phyloP scores from a whole-genome alignment of 169 alveolate species.

The Cryptosporidium ubiquitum region DNA sequence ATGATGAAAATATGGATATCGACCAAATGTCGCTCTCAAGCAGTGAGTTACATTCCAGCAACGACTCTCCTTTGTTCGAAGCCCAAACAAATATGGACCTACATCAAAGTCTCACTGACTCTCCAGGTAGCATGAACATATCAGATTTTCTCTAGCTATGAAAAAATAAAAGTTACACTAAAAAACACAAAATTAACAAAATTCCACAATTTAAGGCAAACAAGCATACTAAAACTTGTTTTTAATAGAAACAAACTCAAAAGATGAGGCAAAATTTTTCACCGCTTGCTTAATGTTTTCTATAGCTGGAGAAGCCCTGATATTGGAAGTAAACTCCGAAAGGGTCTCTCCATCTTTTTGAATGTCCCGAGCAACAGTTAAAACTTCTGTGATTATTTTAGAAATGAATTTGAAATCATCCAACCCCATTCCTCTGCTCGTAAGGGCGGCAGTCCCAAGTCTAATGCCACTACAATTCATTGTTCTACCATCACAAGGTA shows the following conservation, averaged over 20 bases:
- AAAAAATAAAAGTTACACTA: background rate
- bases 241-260: conserved; percentile 8
- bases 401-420: conserved; percentile 81
- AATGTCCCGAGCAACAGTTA: conserved; percentile 71
- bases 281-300: conserved; percentile 12
- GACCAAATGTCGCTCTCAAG: conserved; percentile 39
- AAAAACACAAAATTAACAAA: background rate
- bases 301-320: conserved; percentile 2
- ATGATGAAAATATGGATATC: conserved; percentile 52
- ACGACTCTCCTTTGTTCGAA: conserved; percentile 33
- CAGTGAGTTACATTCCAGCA: conserved; percentile 50
- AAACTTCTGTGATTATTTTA: conserved; percentile 76
- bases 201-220: background rate
- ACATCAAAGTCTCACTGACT: conserved; percentile 5
- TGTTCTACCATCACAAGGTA: conserved; percentile 87
- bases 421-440: conserved; percentile 83
- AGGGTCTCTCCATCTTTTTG: conserved; percentile 73
- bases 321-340: conserved; percentile 7
- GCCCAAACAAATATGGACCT: background rate
- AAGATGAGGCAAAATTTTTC: conserved; percentile 7
- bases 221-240: background rate
- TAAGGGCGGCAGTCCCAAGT: conserved; percentile 87
- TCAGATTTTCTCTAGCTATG: background rate
- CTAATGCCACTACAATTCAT: conserved; percentile 83
- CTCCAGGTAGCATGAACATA: conserved; percentile 40